These are phyloP conservation scores for Blastomyces emzantsi DNA, from an alignment of 2,329 filamentous ascomycete species.

Conservation along the genomic window DNA sequence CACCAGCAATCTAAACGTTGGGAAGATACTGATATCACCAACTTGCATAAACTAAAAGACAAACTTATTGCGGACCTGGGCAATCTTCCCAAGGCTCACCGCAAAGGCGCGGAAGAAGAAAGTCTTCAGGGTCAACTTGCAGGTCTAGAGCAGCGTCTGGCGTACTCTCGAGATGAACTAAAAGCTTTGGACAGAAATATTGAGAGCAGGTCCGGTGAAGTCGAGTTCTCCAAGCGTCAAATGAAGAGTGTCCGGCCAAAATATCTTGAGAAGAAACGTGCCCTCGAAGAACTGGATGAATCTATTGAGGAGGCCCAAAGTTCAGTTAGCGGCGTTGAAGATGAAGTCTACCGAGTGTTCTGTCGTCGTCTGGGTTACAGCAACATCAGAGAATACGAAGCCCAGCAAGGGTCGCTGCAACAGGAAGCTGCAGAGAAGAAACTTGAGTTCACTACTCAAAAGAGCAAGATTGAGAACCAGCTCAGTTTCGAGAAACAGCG, in stretches of 20 bases:
- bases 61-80: slow-evolving; percentile 70
- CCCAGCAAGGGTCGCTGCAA: slow-evolving; percentile 83
- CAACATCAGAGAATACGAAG: slow-evolving; percentile 87
- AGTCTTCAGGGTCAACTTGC: slow-evolving; percentile 67
- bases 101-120: slow-evolving; percentile 69
- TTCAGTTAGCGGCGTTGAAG: slow-evolving; percentile 72
- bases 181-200: slow-evolving; percentile 73
- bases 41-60: slow-evolving; percentile 65
- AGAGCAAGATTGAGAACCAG: slow-evolving; percentile 52
- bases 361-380: slow-evolving; percentile 78
- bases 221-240: slow-evolving; percentile 63
- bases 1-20: slow-evolving; percentile 72
- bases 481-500: slow-evolving; percentile 60
- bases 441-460: slow-evolving; percentile 75
- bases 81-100: slow-evolving; percentile 68
- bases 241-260: slow-evolving; percentile 70
- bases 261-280: slow-evolving; percentile 60
- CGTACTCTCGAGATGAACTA: slow-evolving; percentile 64
- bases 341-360: slow-evolving; percentile 77
- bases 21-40: slow-evolving; percentile 82
- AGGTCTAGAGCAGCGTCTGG: slow-evolving; percentile 67
- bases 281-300: slow-evolving; percentile 54
- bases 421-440: slow-evolving; percentile 84
- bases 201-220: slow-evolving; percentile 71
- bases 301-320: slow-evolving; percentile 49